phyloP scores from a whole-genome alignment of 768 basidiomycete genomes.

The Suillus cothurnatus region DNA sequence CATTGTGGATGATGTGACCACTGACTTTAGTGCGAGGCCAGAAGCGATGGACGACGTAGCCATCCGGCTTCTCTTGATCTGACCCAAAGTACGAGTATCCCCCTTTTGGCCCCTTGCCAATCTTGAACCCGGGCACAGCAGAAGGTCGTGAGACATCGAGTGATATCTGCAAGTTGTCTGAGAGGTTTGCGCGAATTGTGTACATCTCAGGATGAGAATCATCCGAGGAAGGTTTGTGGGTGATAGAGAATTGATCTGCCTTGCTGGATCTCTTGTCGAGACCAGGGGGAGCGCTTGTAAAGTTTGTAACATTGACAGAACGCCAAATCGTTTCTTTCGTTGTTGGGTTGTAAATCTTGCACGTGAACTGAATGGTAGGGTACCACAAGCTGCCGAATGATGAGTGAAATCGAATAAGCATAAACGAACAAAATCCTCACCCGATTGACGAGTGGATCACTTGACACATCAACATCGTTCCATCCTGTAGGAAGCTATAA shows the following conservation, averaged over 20 bases:
- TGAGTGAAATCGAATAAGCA: constrained; percentile 13
- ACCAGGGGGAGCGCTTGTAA: constrained; percentile 70
- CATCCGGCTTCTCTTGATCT: constrained; percentile 68
- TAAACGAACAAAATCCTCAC: constrained; percentile 48
- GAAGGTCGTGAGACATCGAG: constrained; percentile 72
- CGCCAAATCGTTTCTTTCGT: constrained; percentile 81
- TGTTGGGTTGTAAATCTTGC: constrained; percentile 81
- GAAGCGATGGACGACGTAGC: constrained; percentile 89
- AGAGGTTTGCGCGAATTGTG: constrained; percentile 75
- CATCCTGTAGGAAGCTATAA: constrained; percentile 83
- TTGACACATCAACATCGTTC: constrained; percentile 76
- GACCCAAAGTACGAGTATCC: constrained; percentile 89
- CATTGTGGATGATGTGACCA: constrained; percentile 71
- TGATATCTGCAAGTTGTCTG: constrained; percentile 77
- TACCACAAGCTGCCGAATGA: constrained; percentile 73
- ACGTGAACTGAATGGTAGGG: constrained; percentile 92
- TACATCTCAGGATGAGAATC: constrained; percentile 75
- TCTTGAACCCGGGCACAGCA: constrained; percentile 83
- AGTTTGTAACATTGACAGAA: constrained; percentile 83
- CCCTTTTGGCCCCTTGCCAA: constrained; percentile 85
- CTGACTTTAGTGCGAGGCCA: constrained; percentile 71
- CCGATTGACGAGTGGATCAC: constrained; percentile 88
- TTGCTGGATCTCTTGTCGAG: constrained; percentile 88
- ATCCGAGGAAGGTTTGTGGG: constrained; percentile 55
- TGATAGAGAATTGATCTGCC: constrained; percentile 82